Conservation (phyloP, 2,329 filamentous ascomycete genomes). For the Coniosporium tulheliwenetii region DNA sequence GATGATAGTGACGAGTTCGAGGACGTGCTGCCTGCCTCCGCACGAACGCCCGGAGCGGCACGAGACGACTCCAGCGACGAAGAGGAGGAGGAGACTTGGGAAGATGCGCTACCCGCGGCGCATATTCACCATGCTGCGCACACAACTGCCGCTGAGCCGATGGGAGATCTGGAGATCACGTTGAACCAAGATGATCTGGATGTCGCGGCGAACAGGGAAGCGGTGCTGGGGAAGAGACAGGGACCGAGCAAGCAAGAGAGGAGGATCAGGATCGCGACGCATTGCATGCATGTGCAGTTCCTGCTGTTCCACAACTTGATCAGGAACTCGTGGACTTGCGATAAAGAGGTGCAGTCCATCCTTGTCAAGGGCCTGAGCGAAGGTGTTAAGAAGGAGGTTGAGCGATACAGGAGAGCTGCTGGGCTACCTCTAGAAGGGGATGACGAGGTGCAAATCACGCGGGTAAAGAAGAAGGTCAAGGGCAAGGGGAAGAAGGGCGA, state of each 20-base stretch:
- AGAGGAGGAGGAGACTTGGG: constrained; percentile 43
- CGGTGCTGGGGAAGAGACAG: constrained; percentile 50
- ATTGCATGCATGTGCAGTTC: constrained; percentile 77
- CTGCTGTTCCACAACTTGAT: constrained; percentile 82
- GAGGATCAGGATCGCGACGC: constrained; percentile 59
- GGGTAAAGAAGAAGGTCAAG: constrained; percentile 18
- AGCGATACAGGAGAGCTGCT: constrained; percentile 55
- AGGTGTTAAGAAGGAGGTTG: constrained; percentile 54
- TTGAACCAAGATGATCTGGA: constrained; percentile 3
- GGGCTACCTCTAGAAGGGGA: constrained; percentile 32
- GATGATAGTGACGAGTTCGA: constrained; percentile 34
- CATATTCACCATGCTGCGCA: constrained; percentile 10
- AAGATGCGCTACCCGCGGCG: constrained; percentile 33
- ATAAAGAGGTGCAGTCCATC: constrained; percentile 57
- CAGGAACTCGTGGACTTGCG: constrained; percentile 71
- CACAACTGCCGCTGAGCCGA: constrained; percentile 16
- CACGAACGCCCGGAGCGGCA: constrained; percentile 15
- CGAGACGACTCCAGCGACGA: constrained; percentile 41
- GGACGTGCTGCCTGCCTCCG: constrained; percentile 19
- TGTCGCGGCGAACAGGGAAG: constrained; percentile 29
- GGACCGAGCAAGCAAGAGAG: constrained; percentile 76
- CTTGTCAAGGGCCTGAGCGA: constrained; percentile 59
- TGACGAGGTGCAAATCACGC: constrained; percentile 20
- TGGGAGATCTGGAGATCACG: constrained; percentile 11
- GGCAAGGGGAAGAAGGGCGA: constrained; percentile 21